Base-by-base conservation (phyloP, 495 filamentous ascomycete genomes). In the Trichoderma orchidacearum region DNA sequence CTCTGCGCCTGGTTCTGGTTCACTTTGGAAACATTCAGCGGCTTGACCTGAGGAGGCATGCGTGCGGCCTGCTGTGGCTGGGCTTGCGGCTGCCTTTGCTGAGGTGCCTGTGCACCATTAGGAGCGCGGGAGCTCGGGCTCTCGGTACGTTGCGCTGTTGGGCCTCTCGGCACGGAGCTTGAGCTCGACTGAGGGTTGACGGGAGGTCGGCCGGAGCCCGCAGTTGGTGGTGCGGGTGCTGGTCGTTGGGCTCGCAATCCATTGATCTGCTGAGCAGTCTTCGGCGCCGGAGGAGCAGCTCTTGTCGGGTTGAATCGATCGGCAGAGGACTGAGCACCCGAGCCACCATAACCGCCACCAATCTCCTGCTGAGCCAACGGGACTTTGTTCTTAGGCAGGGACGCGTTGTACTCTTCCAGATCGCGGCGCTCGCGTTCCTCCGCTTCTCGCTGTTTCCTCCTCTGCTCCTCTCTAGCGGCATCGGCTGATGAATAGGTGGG, bases 361-460 rank as follows among this genome's bases (percentile, higher is more conserved):
- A 92, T 69, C 68, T 95, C 90, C 68, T 96, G 90, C 63, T 96
- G 86, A n/a, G 89, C 90, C 30, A 89, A 64, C 0, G 88, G 86
- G 3, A 78, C 70, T 57, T 86, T 83, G 12, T 77, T 78, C 70
- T 94, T 84, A 15, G 90, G 89, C 41, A 95, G 65, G 13, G 85
- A 85, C n/a, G 86, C 83, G 68, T 95, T 93, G 67, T 93, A 95
- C 21, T 81, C 86, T 62, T 89, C 89, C 59, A 85, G 76, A 6
- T 96, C 89, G 56, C 80, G 76, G 58, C 84, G 81, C 51, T 78
- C 76, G 61, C 84, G 80, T 62, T 90, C 84, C 56, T 85, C 77
- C 4, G 75, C 74, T 56, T 89, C 83, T n/a, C 78, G 73, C 51
- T 73, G 68, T 48, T 64, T 62, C 38, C 64, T 56, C 56, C 72